Evolutionary conservation across 176 grass and related monocot genomes (phyloP), one percentile per base, ranked within the genome.

Genomic region (Zea luxurians): DNA sequence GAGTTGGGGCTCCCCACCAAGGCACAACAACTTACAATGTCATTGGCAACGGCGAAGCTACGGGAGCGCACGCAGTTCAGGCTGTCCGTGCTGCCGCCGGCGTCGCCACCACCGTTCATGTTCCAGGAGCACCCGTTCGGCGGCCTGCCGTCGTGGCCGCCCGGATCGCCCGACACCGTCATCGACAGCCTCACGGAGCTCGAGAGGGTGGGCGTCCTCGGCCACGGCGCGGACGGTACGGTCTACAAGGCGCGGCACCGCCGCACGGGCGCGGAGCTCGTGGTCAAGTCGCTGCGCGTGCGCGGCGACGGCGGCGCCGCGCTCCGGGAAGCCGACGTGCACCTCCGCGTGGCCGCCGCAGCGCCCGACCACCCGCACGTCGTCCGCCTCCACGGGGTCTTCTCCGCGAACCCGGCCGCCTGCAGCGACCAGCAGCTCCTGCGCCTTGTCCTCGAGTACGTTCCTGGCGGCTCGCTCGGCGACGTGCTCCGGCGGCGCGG

Each of bases 171-270:
- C 8, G 66, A 36, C 7, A 55, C 7, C n/a, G 44, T 43, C 71
- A 34, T 66, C 63, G 15, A 66, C 78, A 27, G 20, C 71, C 48
- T 85, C 65, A 8, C 60, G 6, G 78, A 89, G 66, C 73, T 85
- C 42, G 78, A 86, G 68, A 73, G 43, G 50, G 66, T 82, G 58
- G 52, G 49, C 35, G 68, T 85, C 64, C 37, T 86, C 60, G 87
- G 78, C 59, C 78, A 82, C 42, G 83, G 83, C 66, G 49, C 71
- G 3, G 61, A 43, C 34, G 83, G 83, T 37, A 89, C 79, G 10
- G 87, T 89, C 17, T 82, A 89, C 78, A 76, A 50, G 72, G 83
- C 59, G 44, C 83, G 61, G 35, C 70, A 75, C 71, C 78, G 61
- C 62, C 71, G 57, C 73, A 77, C 83, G 0, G 64, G 57, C 27